Evolutionary conservation across 169 alveolate genomes (phyloP).

Genomic region (Cyclospora cayetanensis): DNA sequence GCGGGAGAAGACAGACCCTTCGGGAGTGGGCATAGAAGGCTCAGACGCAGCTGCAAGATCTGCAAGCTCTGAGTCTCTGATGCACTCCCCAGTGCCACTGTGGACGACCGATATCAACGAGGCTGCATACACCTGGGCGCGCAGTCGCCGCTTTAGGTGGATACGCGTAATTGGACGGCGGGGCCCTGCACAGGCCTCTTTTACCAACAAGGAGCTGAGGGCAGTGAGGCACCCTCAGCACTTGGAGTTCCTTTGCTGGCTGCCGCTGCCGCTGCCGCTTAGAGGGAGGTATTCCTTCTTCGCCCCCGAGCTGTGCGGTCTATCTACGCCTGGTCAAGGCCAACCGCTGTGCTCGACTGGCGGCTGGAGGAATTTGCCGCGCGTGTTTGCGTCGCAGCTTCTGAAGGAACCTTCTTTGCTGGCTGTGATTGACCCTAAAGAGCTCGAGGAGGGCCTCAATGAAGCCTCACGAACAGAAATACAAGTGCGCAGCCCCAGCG

Average conservation of each 20-base stretch:
- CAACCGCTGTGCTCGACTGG: not conserved
- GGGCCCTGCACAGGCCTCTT: slow-evolving; percentile 57
- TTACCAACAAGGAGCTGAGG: slow-evolving; percentile 67
- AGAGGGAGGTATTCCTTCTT: not conserved
- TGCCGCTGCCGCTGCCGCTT: not conserved
- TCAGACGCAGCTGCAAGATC: too few species aligned
- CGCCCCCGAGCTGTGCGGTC: not conserved
- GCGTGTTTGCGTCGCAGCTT: not conserved
- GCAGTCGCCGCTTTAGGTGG: not conserved
- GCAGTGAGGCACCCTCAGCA: not conserved
- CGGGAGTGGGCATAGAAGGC: too few species aligned
- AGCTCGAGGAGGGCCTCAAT: not conserved
- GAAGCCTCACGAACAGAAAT: not conserved
- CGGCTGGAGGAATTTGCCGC: not conserved
- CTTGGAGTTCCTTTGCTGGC: not conserved
- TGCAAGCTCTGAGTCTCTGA: too few species aligned
- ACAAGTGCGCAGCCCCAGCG: too few species aligned
- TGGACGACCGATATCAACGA: slow-evolving; percentile 9
- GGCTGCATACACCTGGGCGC: slow-evolving; percentile 5
- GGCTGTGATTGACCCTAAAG: slow-evolving; percentile 17
- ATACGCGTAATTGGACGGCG: slow-evolving; percentile 54
- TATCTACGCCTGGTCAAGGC: not conserved
- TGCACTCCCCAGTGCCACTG: not conserved
- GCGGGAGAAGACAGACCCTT: too few species aligned
- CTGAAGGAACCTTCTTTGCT: not conserved